Evolutionary conservation across 2,329 filamentous ascomycete genomes (phyloP).

Genomic region (Penicillium sp.): DNA sequence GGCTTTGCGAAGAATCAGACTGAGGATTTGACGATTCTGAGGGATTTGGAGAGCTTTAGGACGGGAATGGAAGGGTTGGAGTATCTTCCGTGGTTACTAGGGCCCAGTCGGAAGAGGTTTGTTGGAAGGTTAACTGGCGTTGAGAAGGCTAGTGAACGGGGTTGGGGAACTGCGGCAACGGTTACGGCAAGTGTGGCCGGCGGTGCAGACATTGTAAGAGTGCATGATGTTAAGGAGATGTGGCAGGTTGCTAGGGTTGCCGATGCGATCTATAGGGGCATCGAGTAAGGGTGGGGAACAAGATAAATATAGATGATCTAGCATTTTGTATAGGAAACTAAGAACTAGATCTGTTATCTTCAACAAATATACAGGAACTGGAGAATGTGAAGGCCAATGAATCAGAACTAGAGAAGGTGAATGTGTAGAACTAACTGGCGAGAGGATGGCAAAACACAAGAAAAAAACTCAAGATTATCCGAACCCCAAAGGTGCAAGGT

Average conservation of each 20-base stretch:
- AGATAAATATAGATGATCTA: slow-evolving; percentile 6
- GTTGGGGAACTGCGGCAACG: slow-evolving; percentile 86
- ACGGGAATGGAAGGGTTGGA: slow-evolving; percentile 38
- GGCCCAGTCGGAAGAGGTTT: slow-evolving; percentile 87
- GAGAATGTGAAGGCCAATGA: slow-evolving; percentile 8
- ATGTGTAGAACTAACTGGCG: slow-evolving; percentile 6
- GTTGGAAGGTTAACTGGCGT: slow-evolving; percentile 83
- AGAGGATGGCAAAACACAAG: slow-evolving; percentile 1
- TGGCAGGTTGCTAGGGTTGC: slow-evolving; percentile 80
- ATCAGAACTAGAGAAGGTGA: not conserved
- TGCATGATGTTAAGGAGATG: slow-evolving; percentile 93
- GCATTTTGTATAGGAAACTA: slow-evolving; percentile 3
- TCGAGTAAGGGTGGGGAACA: slow-evolving; percentile 8
- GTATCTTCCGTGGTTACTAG: slow-evolving; percentile 86
- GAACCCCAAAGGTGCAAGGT: slow-evolving; percentile 6
- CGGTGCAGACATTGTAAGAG: slow-evolving; percentile 87
- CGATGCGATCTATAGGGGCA: slow-evolving; percentile 81
- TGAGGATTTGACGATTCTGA: slow-evolving; percentile 82
- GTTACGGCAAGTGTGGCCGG: slow-evolving; percentile 84
- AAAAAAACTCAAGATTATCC: slow-evolving; percentile 15
- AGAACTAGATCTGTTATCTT: slow-evolving; percentile 15
- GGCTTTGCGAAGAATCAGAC: slow-evolving; percentile 86
- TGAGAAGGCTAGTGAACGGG: slow-evolving; percentile 69
- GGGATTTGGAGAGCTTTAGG: slow-evolving; percentile 68
- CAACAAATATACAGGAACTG: slow-evolving; percentile 20